These are phyloP conservation scores for Lycium ferocissimum DNA, from an alignment of 257 asterid species.

Conservation along the genomic window DNA sequence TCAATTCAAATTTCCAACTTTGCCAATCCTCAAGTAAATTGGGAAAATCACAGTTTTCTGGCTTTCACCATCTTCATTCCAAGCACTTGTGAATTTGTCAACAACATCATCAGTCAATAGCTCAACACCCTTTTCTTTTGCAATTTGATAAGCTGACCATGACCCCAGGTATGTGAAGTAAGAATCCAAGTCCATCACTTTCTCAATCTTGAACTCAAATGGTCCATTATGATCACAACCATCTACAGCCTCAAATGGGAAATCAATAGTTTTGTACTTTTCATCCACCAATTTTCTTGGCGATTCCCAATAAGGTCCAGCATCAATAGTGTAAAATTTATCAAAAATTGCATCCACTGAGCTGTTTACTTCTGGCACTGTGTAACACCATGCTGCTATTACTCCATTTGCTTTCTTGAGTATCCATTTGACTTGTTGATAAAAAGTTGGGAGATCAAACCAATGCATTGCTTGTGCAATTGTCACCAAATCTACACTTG, in stretches of 20 bases:
- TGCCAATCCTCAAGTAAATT: conserved; percentile 33
- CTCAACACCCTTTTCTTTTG: conserved; percentile 46
- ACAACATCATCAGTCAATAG: background rate
- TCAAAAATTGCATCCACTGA: conserved; percentile 31
- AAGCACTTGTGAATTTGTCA: conserved; percentile 42
- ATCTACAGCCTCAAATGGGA: conserved; percentile 43
- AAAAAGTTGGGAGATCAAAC: conserved; percentile 51
- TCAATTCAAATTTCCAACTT: conserved; percentile 29
- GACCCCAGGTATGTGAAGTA: conserved; percentile 38
- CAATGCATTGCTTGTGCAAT: conserved; percentile 52
- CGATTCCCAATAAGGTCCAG: conserved; percentile 29
- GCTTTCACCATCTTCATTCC: conserved; percentile 44
- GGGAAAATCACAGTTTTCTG: conserved; percentile 13
- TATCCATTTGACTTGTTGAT: conserved; percentile 33
- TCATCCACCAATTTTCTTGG: background rate
- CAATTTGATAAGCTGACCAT: conserved; percentile 43
- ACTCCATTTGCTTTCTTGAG: conserved; percentile 40
- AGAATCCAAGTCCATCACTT: conserved; percentile 38
- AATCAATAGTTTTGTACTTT: conserved; percentile 33
- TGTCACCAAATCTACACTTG: conserved; percentile 38
- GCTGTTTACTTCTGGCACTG: background rate
- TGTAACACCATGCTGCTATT: conserved; percentile 41
- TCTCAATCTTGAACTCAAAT: conserved; percentile 33
- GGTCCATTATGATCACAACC: conserved; percentile 36
- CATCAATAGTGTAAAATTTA: conserved; percentile 16